Base-by-base conservation (phyloP, 768 basidiomycete species). In the Lentinula guzmanii region DNA sequence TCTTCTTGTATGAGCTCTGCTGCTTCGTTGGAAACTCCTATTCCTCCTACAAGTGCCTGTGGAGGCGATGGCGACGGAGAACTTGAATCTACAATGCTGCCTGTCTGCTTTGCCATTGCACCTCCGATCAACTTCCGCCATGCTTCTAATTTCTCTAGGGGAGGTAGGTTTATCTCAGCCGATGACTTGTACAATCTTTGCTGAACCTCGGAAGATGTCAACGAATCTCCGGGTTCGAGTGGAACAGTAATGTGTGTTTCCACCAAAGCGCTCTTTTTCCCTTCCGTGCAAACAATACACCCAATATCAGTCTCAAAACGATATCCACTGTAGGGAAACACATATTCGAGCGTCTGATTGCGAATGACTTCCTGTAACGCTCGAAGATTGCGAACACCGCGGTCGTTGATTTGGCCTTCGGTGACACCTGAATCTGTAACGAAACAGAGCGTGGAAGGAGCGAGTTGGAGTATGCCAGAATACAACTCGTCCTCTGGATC, bases 1-100 rank as follows among this genome's bases (percentile, higher is more conserved):
- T 91, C 89, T 5, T 86, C 80, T 77, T 91, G 87, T 39, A 93
- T 87, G 65, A 86, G 39, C 64, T 89, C 91, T 76, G 86, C 77
- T n/a, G 86, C 86, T 4, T 83, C 78, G 11, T 73, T 39, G 39
- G 55, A 56, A 39, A 56, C 55, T 2, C 55, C 55, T 7, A 56
- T 56, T 11, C 55, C 55, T 42, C 55, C 55, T 28, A 56, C 55
- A 15, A 41, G 55, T 24, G n/a, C 13, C 15, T 39, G 11, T 9
- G 55, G 3, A 11, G 43, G 34, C 58, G 58, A 50, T 11, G 42
- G 34, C 58, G 58, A 50, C 6, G 42, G 21, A n/a, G 46, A 18
- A n/a, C 8, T 24, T 48, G 16, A 10, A 8, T 46, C 16, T 28
- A n/a, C 9, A 31, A 24, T 11, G 45, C n/a, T 37, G 53, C 3